Base-by-base conservation (phyloP, 2,329 filamentous ascomycete species). In the Scedosporium minutisporum region DNA sequence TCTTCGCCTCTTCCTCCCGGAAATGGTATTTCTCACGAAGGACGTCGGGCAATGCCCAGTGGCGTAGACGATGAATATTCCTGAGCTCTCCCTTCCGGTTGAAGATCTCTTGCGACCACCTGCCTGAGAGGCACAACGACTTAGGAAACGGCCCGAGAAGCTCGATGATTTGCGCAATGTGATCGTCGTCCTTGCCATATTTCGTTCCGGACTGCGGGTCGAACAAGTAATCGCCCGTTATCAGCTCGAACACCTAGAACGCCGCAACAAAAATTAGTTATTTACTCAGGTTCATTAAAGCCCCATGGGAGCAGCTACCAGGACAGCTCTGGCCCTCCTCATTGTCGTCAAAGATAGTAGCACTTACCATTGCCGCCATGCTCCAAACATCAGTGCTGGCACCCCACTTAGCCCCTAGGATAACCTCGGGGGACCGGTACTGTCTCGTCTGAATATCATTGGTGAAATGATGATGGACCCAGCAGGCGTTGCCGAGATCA, bases 341-440 rank as follows among this genome's bases (percentile, higher is more conserved):
- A 12, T 3, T 12, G 33, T 12, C 33, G 33, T 12, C 10, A 10
- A 38, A 48, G 18, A 29, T n/a, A 29, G 4, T 9, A 7, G 23
- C 59, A 72, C 86, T 70, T 82, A 97, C 95, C 95, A 99, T 99
- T 68, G 90, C 90, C 64, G 95, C 93, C 95, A 99, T 99, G 77
- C 93, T 97, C 95, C 95, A 99, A 6, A 97, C 90, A 76, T 99
- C 95, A 1, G 95, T 97, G 73, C 93, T 97, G n/a, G 95, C 95
- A 68, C 95, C 95, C 95, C 95, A 99, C 79, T 97, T 97, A 3
- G 92, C 87, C 46, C 95, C 95, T 21, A 99, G 80, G 65, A 99
- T 97, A 63, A 99, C 95, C 76, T 99, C 95, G 1, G 95, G 95
- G 1, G 95, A 97, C 63, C 95, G 84, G 75, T 99, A 99, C 76